Base-by-base conservation (phyloP, 1,284 basidiomycete species). In the Neolentinus lepideus region DNA sequence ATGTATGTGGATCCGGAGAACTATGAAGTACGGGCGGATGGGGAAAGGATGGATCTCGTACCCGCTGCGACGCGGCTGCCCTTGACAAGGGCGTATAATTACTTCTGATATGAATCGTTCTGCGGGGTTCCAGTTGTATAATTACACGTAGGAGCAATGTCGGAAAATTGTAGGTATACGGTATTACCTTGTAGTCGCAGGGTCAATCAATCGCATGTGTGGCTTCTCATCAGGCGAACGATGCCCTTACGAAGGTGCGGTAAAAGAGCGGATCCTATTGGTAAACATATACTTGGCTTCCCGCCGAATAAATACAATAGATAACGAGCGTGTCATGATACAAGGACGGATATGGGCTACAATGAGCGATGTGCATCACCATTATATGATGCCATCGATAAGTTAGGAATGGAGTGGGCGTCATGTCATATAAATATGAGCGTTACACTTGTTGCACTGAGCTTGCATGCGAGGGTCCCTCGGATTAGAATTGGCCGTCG, bases 1-100 rank as follows among this genome's bases (percentile, higher is more conserved):
- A 91, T 99, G 81, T 75, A 62, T 12, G 95, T 99, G 46, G 92
- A 99, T 68, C 91, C 97, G 0, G 96, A 99, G 74, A 91, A 78
- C 55, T 98, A 96, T 68, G 87, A 90, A 58, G 94, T 97, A 6
- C 73, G 72, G 11, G 93, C 91, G 4, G 90, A 97, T 69, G 92
- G 88, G 1, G 82, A 78, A 21, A 70, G 90, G 57, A 82, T 80
- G 66, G 90, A 92, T 64, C 81, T 94, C 0, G 83, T 76, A 57
- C 88, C 93, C 2, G 92, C 94, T n/a, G 75, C 72, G 54, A 31
- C 29, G 8, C 78, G 65, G 25, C 69, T 94, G 38, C 84, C 92
- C 1, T 72, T 97, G 36, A 80, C 81, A 11, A 83, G 78, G 63
- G 75, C 70, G 52, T 92, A 94, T 65, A 91, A 91, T 66, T 60